These are phyloP conservation scores for Narthecium ossifragum DNA, from an alignment of 106 monocot genomes.

Conservation along the genomic window DNA sequence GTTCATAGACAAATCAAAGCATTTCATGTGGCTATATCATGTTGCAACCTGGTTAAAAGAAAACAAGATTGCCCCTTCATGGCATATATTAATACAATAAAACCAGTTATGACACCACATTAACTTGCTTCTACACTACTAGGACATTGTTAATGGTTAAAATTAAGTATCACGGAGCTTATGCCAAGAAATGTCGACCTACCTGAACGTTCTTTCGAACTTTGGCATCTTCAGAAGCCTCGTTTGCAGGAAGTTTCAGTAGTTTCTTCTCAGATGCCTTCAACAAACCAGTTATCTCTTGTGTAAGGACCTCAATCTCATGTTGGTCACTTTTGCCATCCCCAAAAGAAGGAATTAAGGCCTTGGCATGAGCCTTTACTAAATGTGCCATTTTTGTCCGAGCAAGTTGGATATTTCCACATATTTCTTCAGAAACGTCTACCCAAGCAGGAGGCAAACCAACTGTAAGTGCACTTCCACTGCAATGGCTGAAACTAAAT, in stretches of 20 bases:
- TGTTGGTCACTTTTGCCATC: constrained; percentile 78
- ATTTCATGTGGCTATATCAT: no score
- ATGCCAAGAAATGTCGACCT: no score
- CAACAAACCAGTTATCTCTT: constrained; percentile 73
- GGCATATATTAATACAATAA: no score
- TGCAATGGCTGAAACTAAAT: no score
- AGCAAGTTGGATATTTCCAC: constrained; percentile 69
- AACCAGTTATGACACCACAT: no score
- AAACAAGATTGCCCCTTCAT: no score
- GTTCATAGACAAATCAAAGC: neutral
- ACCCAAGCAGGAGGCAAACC: constrained; percentile 98
- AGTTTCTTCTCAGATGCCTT: constrained; percentile 78
- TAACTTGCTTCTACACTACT: no score
- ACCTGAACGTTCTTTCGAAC: constrained; percentile 98
- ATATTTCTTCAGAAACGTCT: constrained; percentile 89
- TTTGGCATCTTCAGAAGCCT: constrained; percentile 81
- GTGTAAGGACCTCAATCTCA: constrained; percentile 78
- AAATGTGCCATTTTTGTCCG: constrained; percentile 78
- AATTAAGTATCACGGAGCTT: no score
- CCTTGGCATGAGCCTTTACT: constrained; percentile 82
- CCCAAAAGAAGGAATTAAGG: constrained; percentile 96
- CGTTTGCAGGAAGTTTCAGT: constrained; percentile 58
- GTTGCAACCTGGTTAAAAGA: no score
- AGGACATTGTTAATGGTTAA: no score
- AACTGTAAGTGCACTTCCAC: constrained; percentile 53